Evolutionary conservation across 306 rosid species (phyloP).

Genomic region (Pterocarpus santalinus): DNA sequence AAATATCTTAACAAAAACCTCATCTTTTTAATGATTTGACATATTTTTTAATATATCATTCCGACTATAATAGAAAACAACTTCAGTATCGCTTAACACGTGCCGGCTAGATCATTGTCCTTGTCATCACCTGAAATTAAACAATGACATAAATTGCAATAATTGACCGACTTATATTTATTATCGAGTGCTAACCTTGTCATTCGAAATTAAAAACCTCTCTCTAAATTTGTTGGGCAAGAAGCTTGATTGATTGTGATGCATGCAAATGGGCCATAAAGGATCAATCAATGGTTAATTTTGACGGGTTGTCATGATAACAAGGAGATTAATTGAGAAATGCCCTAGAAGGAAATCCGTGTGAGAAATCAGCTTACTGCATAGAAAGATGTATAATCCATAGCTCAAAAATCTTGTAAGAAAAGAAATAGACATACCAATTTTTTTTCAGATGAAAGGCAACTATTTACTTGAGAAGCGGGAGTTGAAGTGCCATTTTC

Average conservation of each 20-base stretch:
- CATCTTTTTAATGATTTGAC: constrained; percentile 3
- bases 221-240: not conserved
- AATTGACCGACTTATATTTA: not conserved
- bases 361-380: not conserved
- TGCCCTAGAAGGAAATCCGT: not conserved
- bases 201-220: not conserved
- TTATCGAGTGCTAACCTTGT: not conserved
- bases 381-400: not conserved
- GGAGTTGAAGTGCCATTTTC: not conserved
- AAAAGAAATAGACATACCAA: not conserved
- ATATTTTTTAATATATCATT: not conserved
- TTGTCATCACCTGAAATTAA: not conserved
- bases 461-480: not conserved
- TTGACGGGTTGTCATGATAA: not conserved
- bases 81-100: not conserved
- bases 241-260: not conserved
- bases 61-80: not conserved
- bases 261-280: constrained; percentile 1
- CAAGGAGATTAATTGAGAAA: not conserved
- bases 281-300: not conserved
- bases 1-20: not conserved
- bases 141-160: not conserved
- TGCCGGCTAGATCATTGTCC: not conserved
- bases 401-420: not conserved
- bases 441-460: not conserved